Percentiles rank a stretch among this genome's conserved stretches.
phyloP scores from a whole-genome alignment of 1,139 yeast species.

The Taiozyma onychis region DNA sequence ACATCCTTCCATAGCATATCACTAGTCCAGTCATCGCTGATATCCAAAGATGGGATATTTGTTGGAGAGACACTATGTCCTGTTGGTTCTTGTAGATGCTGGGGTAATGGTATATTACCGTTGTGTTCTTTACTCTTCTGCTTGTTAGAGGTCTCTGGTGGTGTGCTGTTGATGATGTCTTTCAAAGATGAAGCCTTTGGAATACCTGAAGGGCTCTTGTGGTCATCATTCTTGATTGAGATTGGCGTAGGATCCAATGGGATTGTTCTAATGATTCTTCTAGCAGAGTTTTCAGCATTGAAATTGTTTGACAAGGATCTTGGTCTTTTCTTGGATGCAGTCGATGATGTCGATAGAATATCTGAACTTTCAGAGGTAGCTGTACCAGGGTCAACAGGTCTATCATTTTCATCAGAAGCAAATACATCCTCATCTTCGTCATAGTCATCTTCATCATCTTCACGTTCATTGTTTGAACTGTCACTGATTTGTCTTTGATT shows the following conservation, averaged over 20 bases:
- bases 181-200: constrained; percentile 17
- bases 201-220: constrained; percentile 4
- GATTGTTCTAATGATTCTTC: constrained; percentile 67
- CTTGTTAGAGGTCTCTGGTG: constrained; percentile 14
- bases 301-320: constrained; percentile 43
- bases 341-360: constrained; percentile 12
- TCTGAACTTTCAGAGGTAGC: constrained; percentile 19
- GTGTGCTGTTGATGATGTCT: constrained; percentile 19
- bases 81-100: background rate
- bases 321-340: constrained; percentile 30
- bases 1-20: constrained; percentile 87
- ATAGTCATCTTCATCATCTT: constrained; percentile 16
- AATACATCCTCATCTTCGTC: constrained; percentile 22
- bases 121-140: background rate
- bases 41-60: constrained; percentile 21
- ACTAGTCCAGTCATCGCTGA: constrained; percentile 48
- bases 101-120: background rate
- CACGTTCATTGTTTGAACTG: constrained; percentile 23
- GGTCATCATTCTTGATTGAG: constrained; percentile 21
- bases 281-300: constrained; percentile 65
- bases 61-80: constrained; percentile 17
- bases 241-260: constrained; percentile 84
- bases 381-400: constrained; percentile 16
- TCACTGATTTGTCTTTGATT: constrained; percentile 23
- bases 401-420: constrained; percentile 21